A percentile compares a stretch with the other conserved stretches of the same genome.
Conservation (phyloP, 345 rosid genomes). For the Streptanthus diversifolius region DNA sequence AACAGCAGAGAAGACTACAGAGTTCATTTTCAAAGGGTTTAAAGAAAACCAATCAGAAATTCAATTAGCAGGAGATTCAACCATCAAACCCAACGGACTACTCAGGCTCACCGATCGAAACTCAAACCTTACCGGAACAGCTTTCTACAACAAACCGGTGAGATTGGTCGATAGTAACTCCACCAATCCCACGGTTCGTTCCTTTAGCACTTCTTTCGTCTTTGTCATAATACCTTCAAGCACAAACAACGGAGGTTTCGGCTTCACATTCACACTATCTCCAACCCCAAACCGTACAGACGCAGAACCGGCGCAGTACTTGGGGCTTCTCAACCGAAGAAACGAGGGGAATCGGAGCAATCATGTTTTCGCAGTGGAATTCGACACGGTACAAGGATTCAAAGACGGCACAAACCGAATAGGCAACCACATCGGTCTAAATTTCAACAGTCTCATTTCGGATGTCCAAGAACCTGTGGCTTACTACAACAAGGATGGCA, state of each 20-base stretch:
- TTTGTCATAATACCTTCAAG: constrained; percentile 39
- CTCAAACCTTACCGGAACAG: constrained; percentile 7
- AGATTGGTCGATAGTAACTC: not conserved
- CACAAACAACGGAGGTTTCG: constrained; percentile 45
- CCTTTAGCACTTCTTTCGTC: constrained; percentile 52
- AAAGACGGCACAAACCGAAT: constrained; percentile 8
- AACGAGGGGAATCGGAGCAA: constrained; percentile 17
- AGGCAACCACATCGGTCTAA: constrained; percentile 56
- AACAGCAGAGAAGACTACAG: not conserved
- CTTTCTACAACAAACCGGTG: constrained; percentile 29
- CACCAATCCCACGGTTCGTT: constrained; percentile 16
- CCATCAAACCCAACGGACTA: constrained; percentile 14
- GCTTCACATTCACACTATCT: constrained; percentile 52
- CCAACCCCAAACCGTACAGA: constrained; percentile 38
- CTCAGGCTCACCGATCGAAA: constrained; percentile 28
- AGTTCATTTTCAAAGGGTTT: constrained; percentile 28
- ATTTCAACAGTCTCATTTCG: constrained; percentile 47
- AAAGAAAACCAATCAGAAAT: not conserved
- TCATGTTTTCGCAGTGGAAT: constrained; percentile 57
- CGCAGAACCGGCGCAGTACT: constrained; percentile 37
- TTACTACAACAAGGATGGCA: not conserved
- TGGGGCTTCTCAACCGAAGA: constrained; percentile 45
- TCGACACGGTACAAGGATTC: constrained; percentile 59
- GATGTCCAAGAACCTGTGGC: not conserved
- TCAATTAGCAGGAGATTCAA: not conserved